phyloP scores from a whole-genome alignment of 768 basidiomycete genomes.

The Rhodotorula paludigena region DNA sequence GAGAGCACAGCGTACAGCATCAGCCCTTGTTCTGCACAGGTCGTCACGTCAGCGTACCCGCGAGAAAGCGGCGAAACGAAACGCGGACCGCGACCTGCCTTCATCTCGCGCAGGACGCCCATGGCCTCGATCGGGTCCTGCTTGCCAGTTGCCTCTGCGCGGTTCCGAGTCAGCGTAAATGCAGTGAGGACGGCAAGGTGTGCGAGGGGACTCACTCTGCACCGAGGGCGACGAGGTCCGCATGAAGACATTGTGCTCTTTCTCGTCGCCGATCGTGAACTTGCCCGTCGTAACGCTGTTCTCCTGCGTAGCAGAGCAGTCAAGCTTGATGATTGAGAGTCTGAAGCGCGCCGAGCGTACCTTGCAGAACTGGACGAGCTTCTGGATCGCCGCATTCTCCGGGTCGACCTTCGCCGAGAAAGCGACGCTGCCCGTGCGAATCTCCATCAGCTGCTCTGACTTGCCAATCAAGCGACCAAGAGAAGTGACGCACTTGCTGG shows the following conservation, averaged over 20 bases:
- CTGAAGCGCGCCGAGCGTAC: too few relatives aligned
- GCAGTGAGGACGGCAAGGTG: background rate
- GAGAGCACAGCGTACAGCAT: too few relatives aligned
- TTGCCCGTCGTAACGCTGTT: constrained; percentile 69
- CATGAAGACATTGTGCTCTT: constrained; percentile 94
- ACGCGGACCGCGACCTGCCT: constrained; percentile 45
- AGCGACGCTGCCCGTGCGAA: constrained; percentile 21
- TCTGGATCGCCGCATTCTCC: constrained; percentile 58
- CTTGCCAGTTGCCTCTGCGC: constrained; percentile 50
- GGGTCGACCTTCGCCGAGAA: constrained; percentile 45
- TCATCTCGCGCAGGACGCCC: constrained; percentile 69
- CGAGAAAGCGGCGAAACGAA: background rate
- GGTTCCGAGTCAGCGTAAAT: background rate
- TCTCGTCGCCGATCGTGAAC: constrained; percentile 88
- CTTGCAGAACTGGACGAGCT: constrained; percentile 57
- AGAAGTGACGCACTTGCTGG: constrained; percentile 1
- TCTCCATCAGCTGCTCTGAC: too few relatives aligned
- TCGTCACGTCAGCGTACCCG: too few relatives aligned
- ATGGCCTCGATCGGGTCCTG: constrained; percentile 61
- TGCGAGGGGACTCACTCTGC: constrained; percentile 53
- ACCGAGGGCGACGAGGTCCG: constrained; percentile 62
- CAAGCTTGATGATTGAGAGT: background rate
- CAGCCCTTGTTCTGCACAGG: constrained; percentile 29
- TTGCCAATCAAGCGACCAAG: too few relatives aligned
- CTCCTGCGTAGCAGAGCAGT: constrained; percentile 43